A percentile compares a stretch with the other conserved stretches of the same genome.
These are phyloP conservation scores for Aspergillus melleus DNA, from an alignment of 2,329 filamentous ascomycete species.

Conservation along the genomic window DNA sequence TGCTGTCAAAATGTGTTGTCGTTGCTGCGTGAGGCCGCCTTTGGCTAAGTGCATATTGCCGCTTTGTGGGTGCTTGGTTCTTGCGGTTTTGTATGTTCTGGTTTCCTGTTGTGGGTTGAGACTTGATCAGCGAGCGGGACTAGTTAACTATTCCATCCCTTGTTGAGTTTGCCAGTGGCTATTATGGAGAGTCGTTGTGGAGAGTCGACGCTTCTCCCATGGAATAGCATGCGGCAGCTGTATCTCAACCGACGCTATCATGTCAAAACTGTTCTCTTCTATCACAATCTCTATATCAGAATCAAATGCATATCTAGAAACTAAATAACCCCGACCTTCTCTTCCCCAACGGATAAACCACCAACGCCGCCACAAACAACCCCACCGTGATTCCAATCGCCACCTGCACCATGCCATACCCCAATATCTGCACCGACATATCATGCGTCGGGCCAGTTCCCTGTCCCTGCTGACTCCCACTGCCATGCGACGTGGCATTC, in stretches of 20 bases:
- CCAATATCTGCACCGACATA: slow-evolving; percentile 43
- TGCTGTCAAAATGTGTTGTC: background rate
- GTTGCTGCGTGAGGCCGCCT: background rate
- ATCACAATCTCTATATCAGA: background rate
- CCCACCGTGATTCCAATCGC: slow-evolving; percentile 50
- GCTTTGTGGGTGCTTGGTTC: background rate
- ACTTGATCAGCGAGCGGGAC: background rate
- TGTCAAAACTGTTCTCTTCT: background rate
- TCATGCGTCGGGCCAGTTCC: slow-evolving; percentile 21
- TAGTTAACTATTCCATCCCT: background rate
- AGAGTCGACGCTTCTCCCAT: no score
- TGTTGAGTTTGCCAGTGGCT: no score
- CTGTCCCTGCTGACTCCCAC: background rate
- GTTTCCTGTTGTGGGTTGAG: background rate
- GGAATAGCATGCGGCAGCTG: no score
- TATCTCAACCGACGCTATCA: background rate
- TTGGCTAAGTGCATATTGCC: background rate
- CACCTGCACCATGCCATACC: slow-evolving; percentile 50
- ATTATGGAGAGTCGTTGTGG: no score
- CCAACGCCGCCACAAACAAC: slow-evolving; percentile 47
- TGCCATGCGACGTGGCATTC: slow-evolving; percentile 23
- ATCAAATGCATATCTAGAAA: slow-evolving; percentile 27
- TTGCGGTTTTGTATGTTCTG: background rate
- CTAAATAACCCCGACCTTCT: slow-evolving; percentile 48
- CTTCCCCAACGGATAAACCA: slow-evolving; percentile 50